phyloP scores from a whole-genome alignment of 2,329 filamentous ascomycete species.

The Thermoascus crustaceus region DNA sequence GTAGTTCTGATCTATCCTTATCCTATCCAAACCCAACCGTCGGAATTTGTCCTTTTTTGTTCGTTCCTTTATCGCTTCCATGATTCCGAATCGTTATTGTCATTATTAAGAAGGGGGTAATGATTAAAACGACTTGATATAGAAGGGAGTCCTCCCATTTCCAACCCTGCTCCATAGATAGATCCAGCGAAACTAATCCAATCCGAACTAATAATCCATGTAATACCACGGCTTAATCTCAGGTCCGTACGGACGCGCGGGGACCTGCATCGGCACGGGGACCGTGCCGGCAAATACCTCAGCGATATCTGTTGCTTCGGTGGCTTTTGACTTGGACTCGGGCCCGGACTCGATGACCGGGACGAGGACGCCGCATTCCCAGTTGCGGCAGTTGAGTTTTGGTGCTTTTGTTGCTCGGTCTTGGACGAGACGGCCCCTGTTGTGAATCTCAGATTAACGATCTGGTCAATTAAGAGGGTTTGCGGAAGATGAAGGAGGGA shows the following conservation, averaged over 20 bases:
- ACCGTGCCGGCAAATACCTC: slow-evolving; percentile 31
- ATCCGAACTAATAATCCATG: not conserved
- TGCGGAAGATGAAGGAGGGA: not conserved
- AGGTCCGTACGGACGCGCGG: slow-evolving; percentile 17
- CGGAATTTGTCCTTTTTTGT: too few species aligned
- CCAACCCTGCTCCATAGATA: too few species aligned
- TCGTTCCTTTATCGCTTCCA: too few species aligned
- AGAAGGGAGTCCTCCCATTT: too few species aligned
- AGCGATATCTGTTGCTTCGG: slow-evolving; percentile 11
- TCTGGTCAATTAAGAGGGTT: not conserved
- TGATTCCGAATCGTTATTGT: too few species aligned
- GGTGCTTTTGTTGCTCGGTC: slow-evolving; percentile 58
- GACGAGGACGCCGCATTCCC: slow-evolving; percentile 87
- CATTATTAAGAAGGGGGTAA: too few species aligned
- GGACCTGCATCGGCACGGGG: slow-evolving; percentile 39
- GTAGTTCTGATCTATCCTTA: too few species aligned
- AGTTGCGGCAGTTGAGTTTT: slow-evolving; percentile 81
- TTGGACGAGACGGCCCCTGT: slow-evolving; percentile 67
- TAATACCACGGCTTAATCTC: slow-evolving; percentile 12
- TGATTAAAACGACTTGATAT: too few species aligned
- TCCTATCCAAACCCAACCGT: too few species aligned
- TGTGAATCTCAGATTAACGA: slow-evolving; percentile 1
- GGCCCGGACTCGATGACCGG: slow-evolving; percentile 38
- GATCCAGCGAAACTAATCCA: not conserved
- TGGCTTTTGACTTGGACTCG: slow-evolving; percentile 8